Evolutionary conservation across 2,329 filamentous ascomycete species (phyloP).

Genomic region (Boeremia exigua): DNA sequence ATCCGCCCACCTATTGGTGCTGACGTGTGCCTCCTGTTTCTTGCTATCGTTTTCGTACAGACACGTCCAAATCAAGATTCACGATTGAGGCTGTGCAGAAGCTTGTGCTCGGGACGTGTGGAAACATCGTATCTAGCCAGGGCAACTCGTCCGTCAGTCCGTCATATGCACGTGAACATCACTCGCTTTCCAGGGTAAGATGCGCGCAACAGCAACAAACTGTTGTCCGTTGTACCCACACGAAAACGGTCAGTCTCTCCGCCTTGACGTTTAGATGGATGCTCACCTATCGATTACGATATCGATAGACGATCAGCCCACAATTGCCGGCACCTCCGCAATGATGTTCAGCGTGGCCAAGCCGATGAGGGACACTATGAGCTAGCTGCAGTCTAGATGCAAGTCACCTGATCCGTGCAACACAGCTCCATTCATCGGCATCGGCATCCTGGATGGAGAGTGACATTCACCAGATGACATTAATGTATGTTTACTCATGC

Average conservation of each 20-base stretch:
- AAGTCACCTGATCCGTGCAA: not conserved
- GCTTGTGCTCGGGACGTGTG: slow-evolving; percentile 12
- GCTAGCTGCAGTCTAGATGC: slow-evolving; percentile 12
- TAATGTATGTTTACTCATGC: not conserved
- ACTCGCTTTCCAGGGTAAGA: not conserved
- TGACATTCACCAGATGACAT: too few relatives aligned
- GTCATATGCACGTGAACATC: not conserved
- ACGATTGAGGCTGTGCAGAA: slow-evolving; percentile 15
- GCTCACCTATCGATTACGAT: slow-evolving; percentile 11
- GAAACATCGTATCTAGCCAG: not conserved
- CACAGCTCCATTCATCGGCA: too few relatives aligned
- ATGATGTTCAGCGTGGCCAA: slow-evolving; percentile 12
- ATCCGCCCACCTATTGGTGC: slow-evolving; percentile 2
- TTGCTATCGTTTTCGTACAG: not conserved
- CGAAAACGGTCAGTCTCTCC: not conserved
- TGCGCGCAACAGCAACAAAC: not conserved
- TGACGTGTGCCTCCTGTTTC: slow-evolving; percentile 15
- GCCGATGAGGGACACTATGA: slow-evolving; percentile 1
- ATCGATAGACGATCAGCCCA: slow-evolving; percentile 16
- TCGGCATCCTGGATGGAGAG: too few relatives aligned
- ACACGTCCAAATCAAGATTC: slow-evolving; percentile 9
- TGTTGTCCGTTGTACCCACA: not conserved
- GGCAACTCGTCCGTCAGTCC: not conserved
- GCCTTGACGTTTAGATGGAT: not conserved
- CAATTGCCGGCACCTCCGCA: slow-evolving; percentile 14